A percentile compares a stretch with the other conserved stretches of the same genome.
Evolutionary conservation across 139 green algal genomes (phyloP).

Genomic region (Haematococcus sp.): DNA sequence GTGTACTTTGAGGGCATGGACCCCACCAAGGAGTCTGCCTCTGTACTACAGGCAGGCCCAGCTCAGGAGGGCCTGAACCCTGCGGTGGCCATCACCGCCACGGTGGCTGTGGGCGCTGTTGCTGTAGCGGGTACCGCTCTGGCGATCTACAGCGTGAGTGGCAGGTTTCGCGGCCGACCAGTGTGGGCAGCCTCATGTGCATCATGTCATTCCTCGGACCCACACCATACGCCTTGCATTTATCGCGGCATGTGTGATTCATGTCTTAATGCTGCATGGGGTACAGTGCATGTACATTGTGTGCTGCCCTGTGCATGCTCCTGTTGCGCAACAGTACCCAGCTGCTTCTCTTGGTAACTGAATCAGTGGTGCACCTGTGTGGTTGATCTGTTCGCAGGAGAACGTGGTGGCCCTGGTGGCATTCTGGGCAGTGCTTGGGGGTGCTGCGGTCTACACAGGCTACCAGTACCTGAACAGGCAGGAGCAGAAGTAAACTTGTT

Average conservation of each 20-base stretch:
- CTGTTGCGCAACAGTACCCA: too few relatives aligned
- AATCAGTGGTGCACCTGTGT: too few relatives aligned
- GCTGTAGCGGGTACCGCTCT: constrained; percentile 61
- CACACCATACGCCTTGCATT: too few relatives aligned
- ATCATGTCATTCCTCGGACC: too few relatives aligned
- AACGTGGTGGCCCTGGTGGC: constrained; percentile 39
- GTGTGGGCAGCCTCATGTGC: too few relatives aligned
- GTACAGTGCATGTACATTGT: too few relatives aligned
- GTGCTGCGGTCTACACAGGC: constrained; percentile 10
- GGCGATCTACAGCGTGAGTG: constrained; percentile 53
- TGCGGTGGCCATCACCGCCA: constrained; percentile 34
- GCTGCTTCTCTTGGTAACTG: too few relatives aligned
- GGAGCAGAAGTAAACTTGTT: too few relatives aligned
- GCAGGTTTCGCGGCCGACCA: background rate
- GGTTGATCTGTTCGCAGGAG: constrained; percentile 26
- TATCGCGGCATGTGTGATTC: too few relatives aligned
- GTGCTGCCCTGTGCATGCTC: too few relatives aligned
- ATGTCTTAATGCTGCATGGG: too few relatives aligned
- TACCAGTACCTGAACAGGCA: constrained; percentile 40
- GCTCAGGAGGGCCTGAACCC: constrained; percentile 34
- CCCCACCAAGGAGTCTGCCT: constrained; percentile 32
- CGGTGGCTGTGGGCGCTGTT: constrained; percentile 48
- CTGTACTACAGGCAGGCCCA: background rate
- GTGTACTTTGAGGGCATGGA: constrained; percentile 86
- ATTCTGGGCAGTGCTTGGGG: constrained; percentile 51